Evolutionary conservation across 306 rosid species (phyloP), one percentile per base, ranked within the genome.

Genomic region (Styphnolobium japonicum): DNA sequence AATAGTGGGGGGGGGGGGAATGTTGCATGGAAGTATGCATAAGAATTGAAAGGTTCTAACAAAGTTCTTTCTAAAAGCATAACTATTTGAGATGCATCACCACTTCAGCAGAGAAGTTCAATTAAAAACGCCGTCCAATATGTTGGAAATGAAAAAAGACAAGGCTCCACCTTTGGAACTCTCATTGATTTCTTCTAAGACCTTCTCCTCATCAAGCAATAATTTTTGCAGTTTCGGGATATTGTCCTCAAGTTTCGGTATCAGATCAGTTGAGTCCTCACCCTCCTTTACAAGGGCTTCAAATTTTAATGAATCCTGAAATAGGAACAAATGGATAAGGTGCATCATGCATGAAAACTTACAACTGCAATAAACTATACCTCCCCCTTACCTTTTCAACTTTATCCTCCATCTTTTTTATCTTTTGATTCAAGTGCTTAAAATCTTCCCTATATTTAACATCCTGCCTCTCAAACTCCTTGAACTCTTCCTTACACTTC

Each of bases 381-480:
- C 10, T 79, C 75, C 68, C 48, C 39, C 83, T 31, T 48, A 95
- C 98, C 96, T 91, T 95, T 83, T 87, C 92, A 76, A 87, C 82
- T 86, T 95, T 95, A 80, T 92, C 98, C 18, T 86, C 92, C 58
- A 92, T 85, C 85, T 92, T 95, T 89, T 87, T 95, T 51, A 92
- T 95, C 84, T 95, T 95, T 85, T 88, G 97, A 72, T 67, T 90
- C 86, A 87, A 53, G 84, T 95, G 98, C 85, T 95, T 95, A 81
- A 79, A 82, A 82, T 95, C 98, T 86, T 95, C 98, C 58, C 91
- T 86, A 80, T 86, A 81, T 82, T 95, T 95, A 21, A 95, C 97
- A 88, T 95, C 98, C 87, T 88, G 92, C 84, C 98, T 87, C 84
- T 95, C 98, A 85, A 95, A 95, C 84, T 92, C 92, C 86, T 91